Base-by-base conservation (phyloP, 2,329 filamentous ascomycete genomes). In the Thermomyces lanuginosus region DNA sequence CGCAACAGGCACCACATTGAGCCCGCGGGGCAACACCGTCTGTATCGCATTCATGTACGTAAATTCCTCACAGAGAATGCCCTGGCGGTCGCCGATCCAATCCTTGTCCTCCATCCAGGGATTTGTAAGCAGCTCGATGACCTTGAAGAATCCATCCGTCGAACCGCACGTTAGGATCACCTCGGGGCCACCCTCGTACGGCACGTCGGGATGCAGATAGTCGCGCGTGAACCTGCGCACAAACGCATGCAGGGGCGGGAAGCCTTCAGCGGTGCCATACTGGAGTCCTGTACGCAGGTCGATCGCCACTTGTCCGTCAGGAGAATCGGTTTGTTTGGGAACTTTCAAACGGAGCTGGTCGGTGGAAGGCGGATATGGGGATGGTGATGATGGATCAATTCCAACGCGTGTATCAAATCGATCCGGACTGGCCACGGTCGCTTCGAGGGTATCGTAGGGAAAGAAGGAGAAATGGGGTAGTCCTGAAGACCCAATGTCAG, bases 371-470 rank as follows among this genome's bases (percentile, higher is more conserved):
- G n/a, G n/a, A n/a, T n/a, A n/a, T n/a, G n/a, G n/a, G n/a, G n/a
- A n/a, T n/a, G n/a, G n/a, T n/a, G n/a, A n/a, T n/a, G n/a, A n/a
- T n/a, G n/a, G n/a, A n/a, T n/a, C n/a, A n/a, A n/a, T n/a, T n/a
- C n/a, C n/a, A n/a, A n/a, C n/a, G n/a, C n/a, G 73, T 1, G 76
- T 76, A 17, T 67, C 63, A 64, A 78, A 89, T 50, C 83, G 69
- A 36, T 76, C 61, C 5, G 81, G 74, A 35, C 69, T 67, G 16
- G 81, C 80, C 34, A 76, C 70, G 37, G 76, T 72, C 21, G 83
- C 80, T 53, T 92, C 81, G 36, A 93, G 70, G 1, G 82, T 89
- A 43, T 93, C 83, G 53, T 78, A 92, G 6, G 84, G 84, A 45
- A 93, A 93, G 56, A 81, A 81, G 31, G 67, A 66, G 20, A 75